Percentiles rank a stretch among this genome's conserved stretches.
phyloP scores from a whole-genome alignment of 1,284 basidiomycete genomes.

The Ceratobasidium theobromae region DNA sequence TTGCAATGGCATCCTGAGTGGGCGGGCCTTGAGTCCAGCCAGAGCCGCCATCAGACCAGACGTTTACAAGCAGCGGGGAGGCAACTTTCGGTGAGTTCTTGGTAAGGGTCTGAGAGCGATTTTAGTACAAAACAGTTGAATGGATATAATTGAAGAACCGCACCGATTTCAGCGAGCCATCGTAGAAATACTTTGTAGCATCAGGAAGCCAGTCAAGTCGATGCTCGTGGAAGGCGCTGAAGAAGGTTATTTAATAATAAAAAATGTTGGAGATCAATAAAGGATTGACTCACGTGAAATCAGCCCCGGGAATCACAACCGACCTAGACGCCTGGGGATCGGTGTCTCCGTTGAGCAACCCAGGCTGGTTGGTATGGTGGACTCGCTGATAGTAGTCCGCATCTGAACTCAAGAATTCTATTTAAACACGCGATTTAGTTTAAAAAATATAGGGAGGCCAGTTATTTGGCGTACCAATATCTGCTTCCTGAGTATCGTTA shows the following conservation, averaged over 20 bases:
- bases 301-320: neutral
- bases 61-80: constrained; percentile 21
- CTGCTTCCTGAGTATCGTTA: constrained; percentile 5
- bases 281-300: constrained; percentile 19
- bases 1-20: constrained; percentile 36
- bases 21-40: constrained; percentile 35
- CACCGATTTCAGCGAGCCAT: constrained; percentile 31
- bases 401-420: constrained; percentile 33
- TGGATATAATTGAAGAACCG: neutral
- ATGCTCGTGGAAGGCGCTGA: constrained; percentile 37
- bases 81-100: constrained; percentile 35
- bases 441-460: neutral
- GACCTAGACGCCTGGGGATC: constrained; percentile 30
- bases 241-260: neutral
- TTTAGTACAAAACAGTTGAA: neutral
- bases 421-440: neutral
- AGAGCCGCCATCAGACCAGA: constrained; percentile 31
- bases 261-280: neutral
- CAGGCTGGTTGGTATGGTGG: constrained; percentile 35
- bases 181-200: constrained; percentile 33
- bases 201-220: constrained; percentile 37
- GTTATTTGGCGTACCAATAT: constrained; percentile 25
- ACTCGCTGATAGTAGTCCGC: constrained; percentile 32
- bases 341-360: constrained; percentile 27
- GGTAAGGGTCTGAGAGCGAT: constrained; percentile 30